Conservation (phyloP, 2,329 filamentous ascomycete species). For the Decorospora gaudefroyi region DNA sequence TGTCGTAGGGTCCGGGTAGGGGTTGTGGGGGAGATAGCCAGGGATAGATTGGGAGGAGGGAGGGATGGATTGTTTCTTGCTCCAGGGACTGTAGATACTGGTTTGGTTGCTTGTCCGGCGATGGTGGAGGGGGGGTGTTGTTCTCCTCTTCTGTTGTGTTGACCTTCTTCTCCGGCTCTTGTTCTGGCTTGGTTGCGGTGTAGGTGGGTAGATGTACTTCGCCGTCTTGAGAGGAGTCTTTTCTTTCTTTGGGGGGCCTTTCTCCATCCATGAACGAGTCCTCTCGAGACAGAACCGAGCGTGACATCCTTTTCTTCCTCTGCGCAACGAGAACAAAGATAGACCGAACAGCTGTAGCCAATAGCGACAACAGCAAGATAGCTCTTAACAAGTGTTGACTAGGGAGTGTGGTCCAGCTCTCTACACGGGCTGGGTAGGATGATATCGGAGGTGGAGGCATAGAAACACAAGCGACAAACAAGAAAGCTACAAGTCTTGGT, state of each 20-base stretch:
- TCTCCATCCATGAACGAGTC: constrained; percentile 3
- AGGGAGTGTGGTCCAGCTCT: constrained; percentile 11
- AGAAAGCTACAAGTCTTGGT: constrained; percentile 20
- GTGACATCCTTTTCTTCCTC: constrained; percentile 26
- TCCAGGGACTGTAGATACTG: constrained; percentile 20
- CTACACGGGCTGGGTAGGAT: constrained; percentile 20
- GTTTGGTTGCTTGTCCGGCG: constrained; percentile 10
- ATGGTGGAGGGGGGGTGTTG: not conserved
- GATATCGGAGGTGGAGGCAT: constrained; percentile 41
- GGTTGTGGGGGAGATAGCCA: constrained; percentile 40
- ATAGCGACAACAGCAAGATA: constrained; percentile 24
- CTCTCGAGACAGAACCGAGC: not conserved
- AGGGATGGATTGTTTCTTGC: constrained; percentile 22
- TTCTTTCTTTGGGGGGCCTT: constrained; percentile 3
- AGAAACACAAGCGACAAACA: constrained; percentile 20
- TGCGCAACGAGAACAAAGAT: constrained; percentile 14
- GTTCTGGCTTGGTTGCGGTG: not conserved
- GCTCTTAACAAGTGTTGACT: constrained; percentile 17
- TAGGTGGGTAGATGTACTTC: not conserved
- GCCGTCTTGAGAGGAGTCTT: constrained; percentile 6
- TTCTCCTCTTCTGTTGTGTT: not conserved
- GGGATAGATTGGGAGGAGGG: constrained; percentile 36
- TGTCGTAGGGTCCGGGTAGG: constrained; percentile 45
- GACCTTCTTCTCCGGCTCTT: not conserved
- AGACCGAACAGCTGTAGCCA: constrained; percentile 25